These are phyloP conservation scores for Trichosporon sp. DNA, from an alignment of 1,284 basidiomycete genomes.

Conservation along the genomic window DNA sequence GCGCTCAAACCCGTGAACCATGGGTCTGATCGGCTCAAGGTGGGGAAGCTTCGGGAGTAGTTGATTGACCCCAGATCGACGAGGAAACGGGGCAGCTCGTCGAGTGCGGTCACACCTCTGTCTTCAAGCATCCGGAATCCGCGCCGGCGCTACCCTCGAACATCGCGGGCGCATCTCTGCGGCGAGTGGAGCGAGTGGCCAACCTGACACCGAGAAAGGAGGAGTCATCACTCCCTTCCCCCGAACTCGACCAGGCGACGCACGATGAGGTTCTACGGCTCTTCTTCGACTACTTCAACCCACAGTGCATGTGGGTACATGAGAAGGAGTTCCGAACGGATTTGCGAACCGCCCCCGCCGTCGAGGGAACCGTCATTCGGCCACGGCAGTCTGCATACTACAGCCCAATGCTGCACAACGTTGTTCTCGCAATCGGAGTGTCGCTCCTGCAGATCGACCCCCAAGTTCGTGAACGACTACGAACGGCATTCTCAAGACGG, in stretches of 20 bases:
- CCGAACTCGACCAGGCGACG: conserved; percentile 30
- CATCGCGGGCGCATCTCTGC: not conserved
- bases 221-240: conserved; percentile 24
- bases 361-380: conserved; percentile 28
- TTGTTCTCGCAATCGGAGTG: conserved; percentile 63
- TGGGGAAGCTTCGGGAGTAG: conserved; percentile 3
- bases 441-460: conserved; percentile 27
- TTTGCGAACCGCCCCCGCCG: conserved; percentile 20
- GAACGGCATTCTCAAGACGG: conserved; percentile 29
- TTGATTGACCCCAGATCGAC: conserved; percentile 28
- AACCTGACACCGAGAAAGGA: conserved; percentile 2
- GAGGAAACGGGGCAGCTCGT: conserved; percentile 32
- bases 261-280: conserved; percentile 35
- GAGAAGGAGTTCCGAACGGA: conserved; percentile 35
- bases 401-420: conserved; percentile 66
- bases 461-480: conserved; percentile 26
- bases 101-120: conserved; percentile 32
- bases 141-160: conserved; percentile 9
- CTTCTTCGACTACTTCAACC: conserved; percentile 40
- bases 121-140: conserved; percentile 27
- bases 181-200: conserved; percentile 7
- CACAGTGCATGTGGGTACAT: conserved; percentile 38
- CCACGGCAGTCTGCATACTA: conserved; percentile 34
- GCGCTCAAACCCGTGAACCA: conserved; percentile 15
- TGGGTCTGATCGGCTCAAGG: conserved; percentile 29